Conservation (phyloP, 768 basidiomycete genomes). For the Phanerochaete carnosa region DNA sequence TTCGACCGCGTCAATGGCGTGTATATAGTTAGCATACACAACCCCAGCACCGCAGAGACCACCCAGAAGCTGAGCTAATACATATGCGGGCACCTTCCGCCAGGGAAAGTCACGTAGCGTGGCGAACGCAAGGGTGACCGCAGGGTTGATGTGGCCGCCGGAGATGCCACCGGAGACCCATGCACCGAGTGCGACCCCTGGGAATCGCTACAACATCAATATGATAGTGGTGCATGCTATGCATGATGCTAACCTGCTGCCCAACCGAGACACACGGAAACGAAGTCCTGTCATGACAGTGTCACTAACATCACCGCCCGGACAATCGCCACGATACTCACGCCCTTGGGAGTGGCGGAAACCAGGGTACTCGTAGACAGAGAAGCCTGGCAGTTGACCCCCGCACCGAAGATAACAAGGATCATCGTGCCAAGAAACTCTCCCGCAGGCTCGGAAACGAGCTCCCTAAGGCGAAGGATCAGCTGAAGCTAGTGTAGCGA, state of each 20-base stretch:
- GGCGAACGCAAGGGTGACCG: constrained; percentile 65
- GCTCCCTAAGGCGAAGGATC: constrained; percentile 28
- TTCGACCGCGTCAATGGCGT: constrained; percentile 64
- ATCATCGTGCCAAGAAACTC: constrained; percentile 17
- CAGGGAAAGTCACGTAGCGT: constrained; percentile 73
- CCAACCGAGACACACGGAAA: constrained; percentile 57
- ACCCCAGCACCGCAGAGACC: constrained; percentile 56
- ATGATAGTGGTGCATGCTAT: neutral
- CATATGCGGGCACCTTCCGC: constrained; percentile 73
- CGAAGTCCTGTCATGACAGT: constrained; percentile 32
- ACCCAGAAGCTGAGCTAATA: constrained; percentile 61
- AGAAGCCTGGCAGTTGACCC: constrained; percentile 9
- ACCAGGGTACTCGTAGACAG: constrained; percentile 4
- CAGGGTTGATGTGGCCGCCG: constrained; percentile 56
- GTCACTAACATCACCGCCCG: neutral
- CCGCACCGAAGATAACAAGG: constrained; percentile 12
- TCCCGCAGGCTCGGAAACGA: constrained; percentile 55
- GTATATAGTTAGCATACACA: constrained; percentile 62
- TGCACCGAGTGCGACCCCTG: constrained; percentile 60
- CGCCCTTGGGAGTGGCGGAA: constrained; percentile 41
- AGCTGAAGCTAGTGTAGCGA: neutral
- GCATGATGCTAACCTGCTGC: constrained; percentile 35
- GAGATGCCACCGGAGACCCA: constrained; percentile 67
- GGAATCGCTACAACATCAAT: constrained; percentile 6
- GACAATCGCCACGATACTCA: constrained; percentile 22